phyloP scores from a whole-genome alignment of 2,329 filamentous ascomycete genomes.

The Diaporthe ampelina region DNA sequence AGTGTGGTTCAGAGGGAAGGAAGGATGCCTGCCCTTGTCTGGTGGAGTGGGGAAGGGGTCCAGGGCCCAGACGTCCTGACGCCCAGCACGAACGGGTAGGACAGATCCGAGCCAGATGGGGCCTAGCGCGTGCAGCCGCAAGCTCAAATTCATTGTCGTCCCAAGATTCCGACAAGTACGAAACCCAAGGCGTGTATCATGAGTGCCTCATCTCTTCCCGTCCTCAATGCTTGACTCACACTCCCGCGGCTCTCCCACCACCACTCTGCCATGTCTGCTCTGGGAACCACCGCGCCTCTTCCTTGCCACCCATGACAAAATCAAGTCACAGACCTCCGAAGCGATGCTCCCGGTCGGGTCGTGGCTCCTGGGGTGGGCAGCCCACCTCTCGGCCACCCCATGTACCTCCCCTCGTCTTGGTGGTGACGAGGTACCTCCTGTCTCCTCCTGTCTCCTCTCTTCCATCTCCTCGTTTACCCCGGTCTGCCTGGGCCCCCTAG shows the following conservation, averaged over 20 bases:
- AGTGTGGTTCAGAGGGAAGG: background rate
- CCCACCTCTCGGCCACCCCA: background rate
- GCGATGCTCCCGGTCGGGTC: conserved; percentile 15
- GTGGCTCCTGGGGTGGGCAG: background rate
- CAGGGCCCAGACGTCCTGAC: conserved; percentile 33
- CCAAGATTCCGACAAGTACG: conserved; percentile 42
- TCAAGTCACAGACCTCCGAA: conserved; percentile 14
- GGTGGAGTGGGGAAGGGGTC: conserved; percentile 25
- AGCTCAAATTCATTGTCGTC: conserved; percentile 43
- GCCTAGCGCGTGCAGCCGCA: conserved; percentile 37
- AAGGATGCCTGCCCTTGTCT: conserved; percentile 24
- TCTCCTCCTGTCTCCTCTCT: background rate
- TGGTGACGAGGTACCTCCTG: conserved; percentile 5
- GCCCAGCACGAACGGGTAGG: conserved; percentile 33
- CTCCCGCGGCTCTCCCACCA: background rate
- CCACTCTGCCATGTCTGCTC: background rate
- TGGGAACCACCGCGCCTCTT: background rate
- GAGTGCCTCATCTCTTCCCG: conserved; percentile 52
- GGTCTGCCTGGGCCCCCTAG: background rate
- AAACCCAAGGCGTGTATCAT: conserved; percentile 52
- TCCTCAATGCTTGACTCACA: conserved; percentile 47
- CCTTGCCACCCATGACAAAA: conserved; percentile 1
- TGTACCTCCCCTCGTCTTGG: conserved; percentile 6
- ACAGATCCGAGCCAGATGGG: conserved; percentile 28
- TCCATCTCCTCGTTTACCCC: background rate